Conservation (phyloP, 495 filamentous ascomycete genomes). For the Neurospora sp. region DNA sequence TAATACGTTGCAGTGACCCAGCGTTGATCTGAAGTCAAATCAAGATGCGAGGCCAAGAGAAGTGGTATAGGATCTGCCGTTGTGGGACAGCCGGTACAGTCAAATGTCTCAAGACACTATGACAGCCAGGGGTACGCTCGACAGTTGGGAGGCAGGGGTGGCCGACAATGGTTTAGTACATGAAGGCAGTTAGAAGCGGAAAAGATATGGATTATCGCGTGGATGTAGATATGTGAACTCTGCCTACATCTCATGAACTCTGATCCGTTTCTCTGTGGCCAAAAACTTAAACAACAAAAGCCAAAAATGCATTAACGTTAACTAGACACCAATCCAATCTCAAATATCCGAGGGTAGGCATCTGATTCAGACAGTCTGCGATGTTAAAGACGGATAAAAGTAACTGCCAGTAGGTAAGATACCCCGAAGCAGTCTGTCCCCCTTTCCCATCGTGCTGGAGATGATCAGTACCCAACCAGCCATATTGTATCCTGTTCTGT, state of each 20-base stretch:
- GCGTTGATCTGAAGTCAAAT: background rate
- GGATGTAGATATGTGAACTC: background rate
- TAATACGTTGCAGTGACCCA: background rate
- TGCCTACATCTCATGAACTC: background rate
- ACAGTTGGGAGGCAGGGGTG: background rate
- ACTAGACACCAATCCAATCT: background rate
- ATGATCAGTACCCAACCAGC: too few species aligned
- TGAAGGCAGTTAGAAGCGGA: background rate
- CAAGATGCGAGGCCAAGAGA: background rate
- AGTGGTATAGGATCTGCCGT: background rate
- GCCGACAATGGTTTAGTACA: background rate
- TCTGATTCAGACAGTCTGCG: too few species aligned
- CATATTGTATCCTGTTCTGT: too few species aligned
- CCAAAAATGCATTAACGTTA: background rate
- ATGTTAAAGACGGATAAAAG: too few species aligned
- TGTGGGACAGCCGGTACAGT: background rate
- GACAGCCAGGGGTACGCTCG: background rate
- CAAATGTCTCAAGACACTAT: background rate
- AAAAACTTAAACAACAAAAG: background rate
- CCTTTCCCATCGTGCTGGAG: too few species aligned
- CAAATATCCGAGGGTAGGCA: too few species aligned
- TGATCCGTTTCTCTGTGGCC: background rate
- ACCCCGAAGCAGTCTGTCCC: too few species aligned
- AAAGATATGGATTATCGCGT: background rate
- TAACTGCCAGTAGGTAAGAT: too few species aligned